Evolutionary conservation across 179 eudicot genomes (phyloP).

Genomic region (Heliamphora pulchella): DNA sequence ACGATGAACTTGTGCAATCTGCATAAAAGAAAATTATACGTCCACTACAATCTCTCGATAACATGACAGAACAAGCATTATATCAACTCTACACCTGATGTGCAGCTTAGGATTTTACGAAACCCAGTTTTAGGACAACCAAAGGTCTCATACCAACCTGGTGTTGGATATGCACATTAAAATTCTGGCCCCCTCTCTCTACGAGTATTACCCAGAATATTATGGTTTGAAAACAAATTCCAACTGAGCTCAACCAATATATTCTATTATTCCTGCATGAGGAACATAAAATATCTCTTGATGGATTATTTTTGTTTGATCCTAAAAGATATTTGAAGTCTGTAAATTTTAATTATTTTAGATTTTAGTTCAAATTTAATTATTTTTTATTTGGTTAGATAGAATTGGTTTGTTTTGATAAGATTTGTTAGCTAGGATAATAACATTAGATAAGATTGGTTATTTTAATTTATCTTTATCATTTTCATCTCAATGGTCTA

Average conservation of each 20-base stretch:
- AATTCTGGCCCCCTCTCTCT: background rate
- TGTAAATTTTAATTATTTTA: too few species aligned
- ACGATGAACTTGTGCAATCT: constrained; percentile 99
- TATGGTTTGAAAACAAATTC: background rate
- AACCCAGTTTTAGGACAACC: background rate
- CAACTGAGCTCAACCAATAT: background rate
- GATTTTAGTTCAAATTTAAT: too few species aligned
- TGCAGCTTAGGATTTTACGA: background rate
- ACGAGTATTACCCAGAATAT: background rate
- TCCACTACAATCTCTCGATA: background rate
- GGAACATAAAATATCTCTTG: too few species aligned
- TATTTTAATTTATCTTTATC: too few species aligned
- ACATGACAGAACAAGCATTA: background rate
- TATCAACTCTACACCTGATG: background rate
- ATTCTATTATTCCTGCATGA: background rate
- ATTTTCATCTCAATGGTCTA: too few species aligned
- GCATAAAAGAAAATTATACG: constrained; percentile 22
- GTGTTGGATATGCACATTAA: background rate
- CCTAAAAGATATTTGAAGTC: too few species aligned
- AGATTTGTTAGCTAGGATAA: too few species aligned
- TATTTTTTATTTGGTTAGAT: too few species aligned
- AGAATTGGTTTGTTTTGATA: too few species aligned
- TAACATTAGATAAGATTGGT: too few species aligned
- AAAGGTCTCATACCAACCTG: background rate
- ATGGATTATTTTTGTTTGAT: too few species aligned